Base-by-base conservation (phyloP, 2,329 filamentous ascomycete species). In the Blastomyces percursus region DNA sequence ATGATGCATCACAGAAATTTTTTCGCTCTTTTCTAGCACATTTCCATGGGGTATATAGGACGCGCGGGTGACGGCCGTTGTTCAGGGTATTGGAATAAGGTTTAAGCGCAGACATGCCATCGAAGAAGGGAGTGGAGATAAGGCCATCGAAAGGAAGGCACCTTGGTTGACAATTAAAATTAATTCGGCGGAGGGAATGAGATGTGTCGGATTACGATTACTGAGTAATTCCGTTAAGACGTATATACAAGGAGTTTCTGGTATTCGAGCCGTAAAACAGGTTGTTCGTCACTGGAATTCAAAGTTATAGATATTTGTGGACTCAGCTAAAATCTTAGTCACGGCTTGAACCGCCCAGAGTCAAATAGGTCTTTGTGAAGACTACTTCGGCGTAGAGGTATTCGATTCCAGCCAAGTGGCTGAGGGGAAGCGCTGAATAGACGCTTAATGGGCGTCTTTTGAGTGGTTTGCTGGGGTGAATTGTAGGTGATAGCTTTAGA, bases 391-490 rank as follows among this genome's bases (percentile, higher is more conserved):
- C 64, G 65, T 56, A 65, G 58, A 35, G 65, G 64, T 42, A 66
- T 65, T 27, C 51, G 61, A 42, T 62, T 61, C 54, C 56, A 61
- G 42, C 60, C 50, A 44, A 48, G 44, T 56, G 54, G 46, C 2
- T 64, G 40, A 11, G 59, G 59, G 52, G 60, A 60, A 16, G 54
- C 27, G 30, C 42, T 64, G 21, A 40, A 62, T 48, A 60, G 44
- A 35, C 58, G 38, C 27, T 48, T 59, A 3, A 9, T 54, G 12
- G 52, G 38, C 3, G 14, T 56, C 19, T 46, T 48, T 32, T 56
- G 56, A 48, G 59, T 60, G 9, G 46, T 68, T 68, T 59, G 57
- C 27, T 68, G 68, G 2, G 72, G 67, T 69, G 71, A 74, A 58
- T 66, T 16, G 59, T 27, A 51, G 32, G 21, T 32, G 12, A 14